Evolutionary conservation across 345 rosid genomes (phyloP).

Genomic region (Physaria fendleri): DNA sequence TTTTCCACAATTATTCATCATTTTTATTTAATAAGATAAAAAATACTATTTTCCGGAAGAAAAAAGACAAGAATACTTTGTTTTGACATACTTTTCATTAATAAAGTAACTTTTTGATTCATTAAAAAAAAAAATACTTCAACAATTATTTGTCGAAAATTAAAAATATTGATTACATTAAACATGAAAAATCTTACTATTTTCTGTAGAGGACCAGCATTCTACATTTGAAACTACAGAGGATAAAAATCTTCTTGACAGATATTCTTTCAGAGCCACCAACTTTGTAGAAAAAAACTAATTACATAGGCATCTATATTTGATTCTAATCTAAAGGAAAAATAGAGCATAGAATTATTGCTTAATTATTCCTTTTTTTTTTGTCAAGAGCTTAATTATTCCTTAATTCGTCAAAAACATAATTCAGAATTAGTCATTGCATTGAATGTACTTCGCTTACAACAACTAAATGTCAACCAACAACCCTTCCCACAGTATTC

Average conservation of each 20-base stretch:
- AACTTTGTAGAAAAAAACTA: neutral
- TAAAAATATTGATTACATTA: neutral
- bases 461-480: no score
- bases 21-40: neutral
- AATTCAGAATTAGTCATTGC: no score
- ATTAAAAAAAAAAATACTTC: neutral
- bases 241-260: neutral
- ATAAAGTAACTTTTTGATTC: neutral
- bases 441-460: no score
- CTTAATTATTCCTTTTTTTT: no score
- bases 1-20: neutral
- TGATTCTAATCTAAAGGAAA: neutral
- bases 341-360: neutral
- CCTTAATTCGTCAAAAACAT: no score
- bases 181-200: neutral
- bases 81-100: neutral
- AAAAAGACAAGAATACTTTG: no score
- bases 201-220: neutral
- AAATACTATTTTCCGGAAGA: no score
- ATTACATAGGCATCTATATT: neutral
- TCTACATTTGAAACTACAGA: neutral
- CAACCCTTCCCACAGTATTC: no score
- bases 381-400: no score
- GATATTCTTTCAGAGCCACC: neutral
- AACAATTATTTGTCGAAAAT: neutral